Conservation (phyloP, 257 asterid species). For the Jacaranda mimosifolia region DNA sequence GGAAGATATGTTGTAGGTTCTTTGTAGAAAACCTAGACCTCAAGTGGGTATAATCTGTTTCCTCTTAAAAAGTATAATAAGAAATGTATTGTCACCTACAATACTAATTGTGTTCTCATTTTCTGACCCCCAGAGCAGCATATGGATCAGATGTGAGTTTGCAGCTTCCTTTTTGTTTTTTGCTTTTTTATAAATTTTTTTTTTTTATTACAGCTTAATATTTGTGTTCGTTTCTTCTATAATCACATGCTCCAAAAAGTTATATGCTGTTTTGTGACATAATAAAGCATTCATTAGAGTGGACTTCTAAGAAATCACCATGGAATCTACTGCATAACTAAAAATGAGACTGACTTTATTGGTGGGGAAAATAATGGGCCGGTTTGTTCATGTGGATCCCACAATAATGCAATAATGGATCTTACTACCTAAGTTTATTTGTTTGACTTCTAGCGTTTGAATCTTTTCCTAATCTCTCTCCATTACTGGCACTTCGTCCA, state of each 20-base stretch:
- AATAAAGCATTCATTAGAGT: neutral
- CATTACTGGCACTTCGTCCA: neutral
- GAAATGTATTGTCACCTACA: neutral
- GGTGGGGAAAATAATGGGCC: constrained; percentile 2
- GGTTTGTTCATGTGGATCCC: constrained; percentile 15
- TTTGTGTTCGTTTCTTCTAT: constrained; percentile 12
- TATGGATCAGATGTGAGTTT: constrained; percentile 21
- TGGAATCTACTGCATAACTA: neutral
- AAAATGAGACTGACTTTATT: neutral
- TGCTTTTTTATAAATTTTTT: too few relatives aligned
- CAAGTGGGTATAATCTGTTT: neutral
- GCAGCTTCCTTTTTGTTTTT: constrained; percentile 4
- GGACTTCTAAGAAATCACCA: constrained; percentile 1
- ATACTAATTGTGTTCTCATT: constrained; percentile 19
- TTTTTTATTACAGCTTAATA: neutral
- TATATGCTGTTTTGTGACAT: constrained; percentile 22
- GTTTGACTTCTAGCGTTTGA: neutral
- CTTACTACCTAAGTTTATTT: neutral
- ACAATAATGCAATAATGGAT: neutral
- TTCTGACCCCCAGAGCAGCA: constrained; percentile 6
- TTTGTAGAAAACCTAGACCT: neutral
- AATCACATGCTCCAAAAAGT: constrained; percentile 15
- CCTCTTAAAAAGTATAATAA: neutral
- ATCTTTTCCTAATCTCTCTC: neutral
- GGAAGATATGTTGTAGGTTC: too few relatives aligned